phyloP scores from a whole-genome alignment of 345 rosid species.

The Atalantia buxifolia region DNA sequence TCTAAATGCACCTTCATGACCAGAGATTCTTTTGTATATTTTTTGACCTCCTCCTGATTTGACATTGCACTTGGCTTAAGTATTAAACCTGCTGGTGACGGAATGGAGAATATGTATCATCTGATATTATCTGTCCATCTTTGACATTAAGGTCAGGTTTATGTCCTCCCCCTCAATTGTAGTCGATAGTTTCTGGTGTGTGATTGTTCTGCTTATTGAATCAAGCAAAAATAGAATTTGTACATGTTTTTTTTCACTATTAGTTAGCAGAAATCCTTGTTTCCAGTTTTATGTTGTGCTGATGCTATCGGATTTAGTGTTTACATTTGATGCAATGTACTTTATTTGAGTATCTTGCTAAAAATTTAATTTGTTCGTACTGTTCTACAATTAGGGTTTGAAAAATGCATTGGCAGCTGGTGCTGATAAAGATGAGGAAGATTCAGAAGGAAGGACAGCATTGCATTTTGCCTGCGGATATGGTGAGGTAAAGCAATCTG shows the following conservation, averaged over 20 bases:
- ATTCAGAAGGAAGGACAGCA: constrained; percentile 98
- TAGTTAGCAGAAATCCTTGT: background rate
- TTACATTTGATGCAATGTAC: background rate
- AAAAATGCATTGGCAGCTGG: constrained; percentile 77
- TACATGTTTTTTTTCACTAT: background rate
- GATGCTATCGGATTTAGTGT: background rate
- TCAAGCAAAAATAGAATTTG: background rate
- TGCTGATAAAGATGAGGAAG: constrained; percentile 93
- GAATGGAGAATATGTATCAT: background rate
- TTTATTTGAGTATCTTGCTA: background rate
- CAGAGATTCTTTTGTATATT: background rate
- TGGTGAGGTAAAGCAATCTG: constrained; percentile 70
- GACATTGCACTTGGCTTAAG: background rate
- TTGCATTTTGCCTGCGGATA: constrained; percentile 98
- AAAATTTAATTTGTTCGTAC: background rate
- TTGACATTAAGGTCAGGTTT: background rate
- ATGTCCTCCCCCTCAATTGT: background rate
- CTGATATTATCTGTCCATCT: background rate
- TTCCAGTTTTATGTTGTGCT: background rate
- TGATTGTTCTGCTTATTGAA: background rate
- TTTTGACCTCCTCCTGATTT: background rate
- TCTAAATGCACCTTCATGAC: background rate
- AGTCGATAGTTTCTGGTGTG: background rate
- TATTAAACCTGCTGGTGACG: background rate
- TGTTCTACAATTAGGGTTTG: constrained; percentile 57